These are phyloP conservation scores for Rhytidhysteron rufulum DNA, from an alignment of 2,329 filamentous ascomycete genomes.

Conservation along the genomic window DNA sequence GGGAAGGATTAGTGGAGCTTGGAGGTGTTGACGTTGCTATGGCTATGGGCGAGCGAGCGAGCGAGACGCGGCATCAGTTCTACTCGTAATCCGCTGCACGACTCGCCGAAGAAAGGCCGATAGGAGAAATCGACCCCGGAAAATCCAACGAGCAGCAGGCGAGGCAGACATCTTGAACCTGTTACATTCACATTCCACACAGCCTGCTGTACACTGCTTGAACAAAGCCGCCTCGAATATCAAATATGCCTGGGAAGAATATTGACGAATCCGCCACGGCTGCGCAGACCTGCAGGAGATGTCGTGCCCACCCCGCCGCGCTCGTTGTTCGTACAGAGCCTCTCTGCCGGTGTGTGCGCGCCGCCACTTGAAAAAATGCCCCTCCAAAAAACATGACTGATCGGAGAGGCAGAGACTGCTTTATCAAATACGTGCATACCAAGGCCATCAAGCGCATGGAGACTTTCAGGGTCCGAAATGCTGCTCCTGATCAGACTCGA, in stretches of 20 bases:
- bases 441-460: conserved; percentile 80
- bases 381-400: conserved; percentile 1
- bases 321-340: conserved; percentile 56
- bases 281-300: conserved; percentile 52
- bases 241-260: conserved; percentile 32
- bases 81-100: background rate
- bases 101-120: background rate
- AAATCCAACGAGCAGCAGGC: background rate
- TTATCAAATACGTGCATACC: conserved; percentile 68
- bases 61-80: conserved; percentile 1
- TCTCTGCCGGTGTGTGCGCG: conserved; percentile 53
- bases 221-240: too few species aligned
- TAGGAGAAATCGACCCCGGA: background rate
- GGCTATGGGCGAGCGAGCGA: too few species aligned
- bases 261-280: conserved; percentile 6
- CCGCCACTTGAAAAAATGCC: conserved; percentile 1
- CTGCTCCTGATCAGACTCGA: conserved; percentile 41
- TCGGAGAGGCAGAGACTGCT: conserved; percentile 68
- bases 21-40: conserved; percentile 1
- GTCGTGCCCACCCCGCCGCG: conserved; percentile 47
- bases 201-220: too few species aligned
- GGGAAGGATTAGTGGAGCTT: background rate
- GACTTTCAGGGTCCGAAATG: conserved; percentile 54
- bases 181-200: too few species aligned
- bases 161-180: too few species aligned